Conservation (phyloP, 495 filamentous ascomycete species). For the Tirmania nivea region DNA sequence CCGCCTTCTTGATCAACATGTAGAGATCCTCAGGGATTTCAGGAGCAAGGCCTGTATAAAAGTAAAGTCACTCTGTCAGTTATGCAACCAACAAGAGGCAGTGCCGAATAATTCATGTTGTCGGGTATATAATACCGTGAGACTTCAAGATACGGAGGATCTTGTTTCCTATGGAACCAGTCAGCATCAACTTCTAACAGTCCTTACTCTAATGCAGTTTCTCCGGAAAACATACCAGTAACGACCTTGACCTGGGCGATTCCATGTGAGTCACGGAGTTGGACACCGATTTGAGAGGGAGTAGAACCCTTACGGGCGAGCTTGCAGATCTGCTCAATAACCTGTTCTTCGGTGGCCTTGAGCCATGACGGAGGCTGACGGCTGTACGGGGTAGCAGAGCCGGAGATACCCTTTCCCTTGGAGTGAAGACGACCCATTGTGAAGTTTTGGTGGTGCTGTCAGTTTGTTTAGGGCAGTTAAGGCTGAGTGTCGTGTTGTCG, state of each 20-base stretch:
- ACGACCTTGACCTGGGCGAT: slow-evolving; percentile 92
- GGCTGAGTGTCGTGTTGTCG: not conserved
- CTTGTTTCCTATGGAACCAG: slow-evolving; percentile 60
- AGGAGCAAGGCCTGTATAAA: slow-evolving; percentile 71
- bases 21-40: slow-evolving; percentile 94
- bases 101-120: slow-evolving; percentile 12
- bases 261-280: slow-evolving; percentile 91
- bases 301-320: slow-evolving; percentile 92
- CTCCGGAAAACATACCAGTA: slow-evolving; percentile 46
- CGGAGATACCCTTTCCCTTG: slow-evolving; percentile 96
- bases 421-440: slow-evolving; percentile 33
- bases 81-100: slow-evolving; percentile 90
- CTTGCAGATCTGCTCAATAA: slow-evolving; percentile 98
- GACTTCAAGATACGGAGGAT: slow-evolving; percentile 96
- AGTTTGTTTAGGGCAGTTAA: not conserved
- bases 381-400: slow-evolving; percentile 89
- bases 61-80: slow-evolving; percentile 81
- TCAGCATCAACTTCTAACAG: slow-evolving; percentile 1
- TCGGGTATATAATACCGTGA: slow-evolving; percentile 46
- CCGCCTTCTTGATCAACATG: slow-evolving; percentile 99
- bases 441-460: not conserved
- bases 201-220: not conserved
- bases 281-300: slow-evolving; percentile 94
- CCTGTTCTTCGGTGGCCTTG: slow-evolving; percentile 38
- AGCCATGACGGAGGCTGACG: slow-evolving; percentile 70